Conservation (phyloP, 352 stramenopile species). For the Phytophthora kernoviae region DNA sequence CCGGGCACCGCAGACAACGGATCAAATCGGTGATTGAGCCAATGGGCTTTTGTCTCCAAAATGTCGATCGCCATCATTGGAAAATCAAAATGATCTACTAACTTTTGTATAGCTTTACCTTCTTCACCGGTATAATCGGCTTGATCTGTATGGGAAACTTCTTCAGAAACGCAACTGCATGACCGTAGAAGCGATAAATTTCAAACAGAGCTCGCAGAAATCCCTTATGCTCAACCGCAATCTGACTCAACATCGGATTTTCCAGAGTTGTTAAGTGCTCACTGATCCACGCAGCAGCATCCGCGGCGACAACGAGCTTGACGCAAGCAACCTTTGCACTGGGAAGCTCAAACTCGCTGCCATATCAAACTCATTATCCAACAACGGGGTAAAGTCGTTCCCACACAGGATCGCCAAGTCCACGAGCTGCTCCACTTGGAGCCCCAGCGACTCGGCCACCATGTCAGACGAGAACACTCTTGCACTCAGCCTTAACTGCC, state of each 20-base stretch:
- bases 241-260: constrained; percentile 52
- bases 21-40: constrained; percentile 66
- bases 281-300: constrained; percentile 62
- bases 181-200: constrained; percentile 84
- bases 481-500: constrained; percentile 44
- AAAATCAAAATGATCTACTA: constrained; percentile 67
- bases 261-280: constrained; percentile 61
- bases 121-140: constrained; percentile 30
- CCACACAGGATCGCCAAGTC: constrained; percentile 86
- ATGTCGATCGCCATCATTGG: constrained; percentile 71
- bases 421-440: constrained; percentile 74
- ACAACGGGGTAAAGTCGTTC: constrained; percentile 85
- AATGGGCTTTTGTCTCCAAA: constrained; percentile 46
- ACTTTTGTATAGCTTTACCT: constrained; percentile 61
- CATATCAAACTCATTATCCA: constrained; percentile 73
- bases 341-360: constrained; percentile 58
- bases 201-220: constrained; percentile 66
- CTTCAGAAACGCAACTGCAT: constrained; percentile 44
- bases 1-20: constrained; percentile 34
- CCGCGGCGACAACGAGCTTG: constrained; percentile 45
- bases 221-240: constrained; percentile 44
- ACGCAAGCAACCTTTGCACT: constrained; percentile 39
- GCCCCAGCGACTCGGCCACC: constrained; percentile 61
- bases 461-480: constrained; percentile 76
- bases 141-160: constrained; percentile 53